Percentiles rank a stretch among this genome's conserved stretches.
Evolutionary conservation across 331 rosid species (phyloP).

Genomic region (Prunus yedoensis): DNA sequence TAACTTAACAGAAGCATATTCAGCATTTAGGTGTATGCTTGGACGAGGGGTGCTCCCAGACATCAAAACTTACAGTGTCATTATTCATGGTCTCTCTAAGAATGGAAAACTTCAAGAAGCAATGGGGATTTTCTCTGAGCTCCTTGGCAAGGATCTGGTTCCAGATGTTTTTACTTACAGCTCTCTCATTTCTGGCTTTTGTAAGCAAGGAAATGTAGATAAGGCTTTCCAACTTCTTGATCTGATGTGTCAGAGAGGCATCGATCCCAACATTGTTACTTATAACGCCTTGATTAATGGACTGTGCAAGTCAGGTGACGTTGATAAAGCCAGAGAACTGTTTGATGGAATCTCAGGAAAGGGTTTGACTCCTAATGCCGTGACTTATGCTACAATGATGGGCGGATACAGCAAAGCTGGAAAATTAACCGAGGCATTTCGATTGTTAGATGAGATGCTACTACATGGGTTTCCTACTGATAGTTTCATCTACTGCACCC

Average conservation of each 20-base stretch:
- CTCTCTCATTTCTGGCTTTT: conserved; percentile 45
- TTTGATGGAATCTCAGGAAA: conserved; percentile 35
- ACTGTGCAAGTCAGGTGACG: conserved; percentile 47
- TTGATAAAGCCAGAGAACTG: conserved; percentile 39
- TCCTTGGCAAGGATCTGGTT: conserved; percentile 36
- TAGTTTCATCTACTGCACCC: conserved; percentile 36
- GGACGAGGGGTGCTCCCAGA: conserved; percentile 37
- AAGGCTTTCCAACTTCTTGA: conserved; percentile 40
- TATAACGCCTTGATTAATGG: conserved; percentile 50
- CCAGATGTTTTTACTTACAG: conserved; percentile 41
- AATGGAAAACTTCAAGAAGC: conserved; percentile 54
- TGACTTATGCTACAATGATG: conserved; percentile 42
- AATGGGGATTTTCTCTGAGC: conserved; percentile 39
- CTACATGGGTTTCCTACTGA: conserved; percentile 35
- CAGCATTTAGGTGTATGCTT: conserved; percentile 44
- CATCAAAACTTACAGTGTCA: conserved; percentile 38
- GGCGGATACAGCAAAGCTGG: conserved; percentile 49
- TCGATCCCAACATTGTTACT: conserved; percentile 38
- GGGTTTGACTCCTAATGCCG: conserved; percentile 37
- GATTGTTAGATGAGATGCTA: conserved; percentile 41
- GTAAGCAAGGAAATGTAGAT: conserved; percentile 39
- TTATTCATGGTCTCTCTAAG: conserved; percentile 43
- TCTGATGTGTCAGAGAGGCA: conserved; percentile 42
- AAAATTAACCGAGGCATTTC: conserved; percentile 34
- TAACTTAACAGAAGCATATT: conserved; percentile 37